Conservation (phyloP, 495 filamentous ascomycete species). For the Hypoxylon fragiforme region DNA sequence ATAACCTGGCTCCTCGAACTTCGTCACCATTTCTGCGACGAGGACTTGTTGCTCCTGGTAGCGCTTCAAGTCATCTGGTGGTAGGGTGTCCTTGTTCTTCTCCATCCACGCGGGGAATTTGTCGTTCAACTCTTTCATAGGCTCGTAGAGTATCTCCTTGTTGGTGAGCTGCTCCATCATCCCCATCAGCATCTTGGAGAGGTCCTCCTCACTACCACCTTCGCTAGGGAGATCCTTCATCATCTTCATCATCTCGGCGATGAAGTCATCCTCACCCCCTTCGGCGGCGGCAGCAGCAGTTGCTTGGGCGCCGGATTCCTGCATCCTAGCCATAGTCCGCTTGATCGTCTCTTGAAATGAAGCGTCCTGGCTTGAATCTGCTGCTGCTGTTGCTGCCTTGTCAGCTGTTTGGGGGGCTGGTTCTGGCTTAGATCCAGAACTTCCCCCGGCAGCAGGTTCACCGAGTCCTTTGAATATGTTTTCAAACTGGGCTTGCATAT, state of each 20-base stretch:
- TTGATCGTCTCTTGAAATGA: slow-evolving; percentile 89
- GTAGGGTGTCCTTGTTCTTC: slow-evolving; percentile 67
- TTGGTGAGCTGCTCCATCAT: slow-evolving; percentile 99
- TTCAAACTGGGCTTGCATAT: slow-evolving; percentile 85
- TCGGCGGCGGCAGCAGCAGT: slow-evolving; percentile 74
- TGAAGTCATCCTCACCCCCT: slow-evolving; percentile 69
- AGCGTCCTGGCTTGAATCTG: slow-evolving; percentile 52
- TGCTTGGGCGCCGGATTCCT: slow-evolving; percentile 78
- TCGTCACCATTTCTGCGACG: slow-evolving; percentile 84
- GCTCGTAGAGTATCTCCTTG: slow-evolving; percentile 97
- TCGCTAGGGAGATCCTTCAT: slow-evolving; percentile 67
- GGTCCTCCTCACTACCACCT: slow-evolving; percentile 76
- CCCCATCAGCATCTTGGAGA: slow-evolving; percentile 87
- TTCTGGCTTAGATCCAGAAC: slow-evolving; percentile 29
- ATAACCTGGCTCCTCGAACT: slow-evolving; percentile 80
- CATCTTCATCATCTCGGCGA: slow-evolving; percentile 83
- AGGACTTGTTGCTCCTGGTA: slow-evolving; percentile 81
- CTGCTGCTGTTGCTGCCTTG: slow-evolving; percentile 25
- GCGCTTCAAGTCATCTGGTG: slow-evolving; percentile 70
- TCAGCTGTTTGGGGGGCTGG: slow-evolving; percentile 33
- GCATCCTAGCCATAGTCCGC: slow-evolving; percentile 92
- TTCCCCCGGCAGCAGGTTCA: slow-evolving; percentile 48
- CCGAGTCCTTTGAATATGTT: slow-evolving; percentile 79
- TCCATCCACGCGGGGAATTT: slow-evolving; percentile 90
- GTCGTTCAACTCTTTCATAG: slow-evolving; percentile 92